These are phyloP conservation scores for Pythium volutum DNA, from an alignment of 352 stramenopile species.

Conservation along the genomic window DNA sequence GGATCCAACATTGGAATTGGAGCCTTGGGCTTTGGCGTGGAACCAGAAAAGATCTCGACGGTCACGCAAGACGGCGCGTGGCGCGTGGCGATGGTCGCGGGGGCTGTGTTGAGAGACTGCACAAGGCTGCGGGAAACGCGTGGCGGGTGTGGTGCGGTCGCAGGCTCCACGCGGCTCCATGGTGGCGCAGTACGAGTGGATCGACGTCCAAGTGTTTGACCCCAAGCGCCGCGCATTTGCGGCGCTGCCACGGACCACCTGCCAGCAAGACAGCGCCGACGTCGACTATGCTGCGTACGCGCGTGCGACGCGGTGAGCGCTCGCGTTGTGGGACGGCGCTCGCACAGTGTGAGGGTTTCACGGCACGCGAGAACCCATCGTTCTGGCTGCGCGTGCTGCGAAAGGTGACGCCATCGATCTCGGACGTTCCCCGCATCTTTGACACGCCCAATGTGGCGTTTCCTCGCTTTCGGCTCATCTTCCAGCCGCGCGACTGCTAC, in stretches of 20 bases:
- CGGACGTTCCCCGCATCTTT: conserved; percentile 4
- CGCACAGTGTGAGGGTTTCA: neutral
- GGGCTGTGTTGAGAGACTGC: neutral
- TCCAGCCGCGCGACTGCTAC: conserved; percentile 15
- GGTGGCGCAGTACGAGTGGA: conserved; percentile 6
- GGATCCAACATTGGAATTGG: too few species aligned
- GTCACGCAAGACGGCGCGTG: conserved; percentile 4
- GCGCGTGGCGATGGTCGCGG: conserved; percentile 2
- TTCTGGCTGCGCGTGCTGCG: conserved; percentile 12
- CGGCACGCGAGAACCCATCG: neutral
- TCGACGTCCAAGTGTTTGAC: conserved; percentile 11
- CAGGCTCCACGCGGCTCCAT: neutral
- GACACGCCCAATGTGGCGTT: conserved; percentile 1
- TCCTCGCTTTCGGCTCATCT: conserved; percentile 10
- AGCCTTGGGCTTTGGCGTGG: too few species aligned
- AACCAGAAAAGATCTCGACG: too few species aligned
- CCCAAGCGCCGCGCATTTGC: conserved; percentile 7
- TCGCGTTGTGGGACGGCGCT: conserved; percentile 2
- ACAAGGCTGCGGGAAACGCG: neutral
- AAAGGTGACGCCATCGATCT: neutral
- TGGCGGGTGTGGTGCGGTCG: neutral
- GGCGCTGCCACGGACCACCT: neutral
- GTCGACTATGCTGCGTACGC: conserved; percentile 7
- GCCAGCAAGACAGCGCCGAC: neutral
- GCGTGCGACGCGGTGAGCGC: neutral